Conservation (phyloP, 805 yeast species). For the Phaffomyces thermotolerans region DNA sequence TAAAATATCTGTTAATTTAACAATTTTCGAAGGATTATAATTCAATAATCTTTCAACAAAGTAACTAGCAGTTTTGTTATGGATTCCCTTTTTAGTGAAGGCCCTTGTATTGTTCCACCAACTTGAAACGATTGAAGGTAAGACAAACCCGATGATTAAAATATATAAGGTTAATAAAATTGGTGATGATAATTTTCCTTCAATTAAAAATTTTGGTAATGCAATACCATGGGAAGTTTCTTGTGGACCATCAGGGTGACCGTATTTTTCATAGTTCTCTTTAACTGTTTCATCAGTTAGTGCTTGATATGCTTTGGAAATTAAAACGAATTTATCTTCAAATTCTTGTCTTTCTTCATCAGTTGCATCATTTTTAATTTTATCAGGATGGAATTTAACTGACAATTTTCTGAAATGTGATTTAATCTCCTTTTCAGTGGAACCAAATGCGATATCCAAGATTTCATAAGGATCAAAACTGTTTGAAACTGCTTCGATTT, state of each 20-base stretch:
- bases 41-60: constrained; percentile 70
- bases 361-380: constrained; percentile 49
- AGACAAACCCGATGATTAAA: constrained; percentile 61
- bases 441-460: constrained; percentile 60
- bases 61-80: constrained; percentile 72
- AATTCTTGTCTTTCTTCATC: constrained; percentile 47
- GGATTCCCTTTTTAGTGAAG: constrained; percentile 76
- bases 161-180: constrained; percentile 61
- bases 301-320: constrained; percentile 90
- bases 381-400: constrained; percentile 89
- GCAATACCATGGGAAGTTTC: constrained; percentile 90
- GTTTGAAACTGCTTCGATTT: constrained; percentile 35
- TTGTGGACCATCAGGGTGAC: constrained; percentile 98
- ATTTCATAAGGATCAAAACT: constrained; percentile 89
- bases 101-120: constrained; percentile 89
- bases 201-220: constrained; percentile 83
- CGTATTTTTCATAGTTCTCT: constrained; percentile 77
- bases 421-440: constrained; percentile 73
- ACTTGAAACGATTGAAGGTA: constrained; percentile 73
- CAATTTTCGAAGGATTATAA: constrained; percentile 57
- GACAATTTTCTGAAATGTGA: constrained; percentile 82
- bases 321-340: constrained; percentile 72
- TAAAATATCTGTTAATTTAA: constrained; percentile 49
- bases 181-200: constrained; percentile 60
- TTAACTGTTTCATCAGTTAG: constrained; percentile 83